Evolutionary conservation across 164 flowering plant genomes (phyloP).

Genomic region (Vitis amurensis): DNA sequence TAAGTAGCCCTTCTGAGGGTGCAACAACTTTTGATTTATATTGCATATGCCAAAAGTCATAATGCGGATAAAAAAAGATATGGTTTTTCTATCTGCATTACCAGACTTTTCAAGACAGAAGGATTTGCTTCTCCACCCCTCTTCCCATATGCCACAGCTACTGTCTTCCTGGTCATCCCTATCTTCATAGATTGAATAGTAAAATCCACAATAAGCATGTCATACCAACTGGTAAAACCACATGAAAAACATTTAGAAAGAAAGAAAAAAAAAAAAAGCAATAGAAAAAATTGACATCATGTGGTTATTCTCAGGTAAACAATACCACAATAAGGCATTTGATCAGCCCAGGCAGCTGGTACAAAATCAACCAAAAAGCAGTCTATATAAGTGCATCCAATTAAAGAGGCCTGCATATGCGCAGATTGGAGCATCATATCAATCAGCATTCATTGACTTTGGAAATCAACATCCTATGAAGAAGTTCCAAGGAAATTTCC

Average conservation of each 20-base stretch:
- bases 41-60: neutral
- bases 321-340: too few species aligned
- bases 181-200: slow-evolving; percentile 39
- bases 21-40: too few species aligned
- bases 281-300: too few species aligned
- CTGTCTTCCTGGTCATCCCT: slow-evolving; percentile 74
- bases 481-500: too few species aligned
- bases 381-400: neutral
- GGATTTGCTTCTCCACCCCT: slow-evolving; percentile 75
- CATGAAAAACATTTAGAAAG: too few species aligned
- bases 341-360: too few species aligned
- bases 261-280: too few species aligned
- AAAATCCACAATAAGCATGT: neutral
- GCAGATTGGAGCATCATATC: neutral
- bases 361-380: neutral
- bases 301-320: too few species aligned
- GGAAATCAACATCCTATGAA: too few species aligned
- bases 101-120: slow-evolving; percentile 72
- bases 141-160: slow-evolving; percentile 81
- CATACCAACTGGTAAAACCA: too few species aligned
- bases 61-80: neutral
- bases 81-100: slow-evolving; percentile 22
- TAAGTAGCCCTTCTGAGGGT: too few species aligned
- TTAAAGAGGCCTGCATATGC: neutral
- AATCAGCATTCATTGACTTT: too few species aligned